These are phyloP conservation scores for Clitoria ternatea DNA, from an alignment of 306 rosid genomes.

Conservation along the genomic window DNA sequence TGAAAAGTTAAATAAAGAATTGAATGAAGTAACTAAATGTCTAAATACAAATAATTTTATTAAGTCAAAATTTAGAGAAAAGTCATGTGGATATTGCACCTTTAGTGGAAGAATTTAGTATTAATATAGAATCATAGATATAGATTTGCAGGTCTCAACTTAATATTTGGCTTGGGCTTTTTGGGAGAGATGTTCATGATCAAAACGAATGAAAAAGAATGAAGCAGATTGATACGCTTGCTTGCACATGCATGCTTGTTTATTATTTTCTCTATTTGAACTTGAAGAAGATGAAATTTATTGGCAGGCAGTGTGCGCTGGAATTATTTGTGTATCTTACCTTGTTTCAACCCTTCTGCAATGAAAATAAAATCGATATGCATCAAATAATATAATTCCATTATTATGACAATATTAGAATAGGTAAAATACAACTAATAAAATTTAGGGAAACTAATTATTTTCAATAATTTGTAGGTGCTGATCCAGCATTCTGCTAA, in stretches of 20 bases:
- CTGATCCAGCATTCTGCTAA: constrained; percentile 90
- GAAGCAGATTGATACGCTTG: not conserved
- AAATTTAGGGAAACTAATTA: too few species aligned
- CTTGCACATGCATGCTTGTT: not conserved
- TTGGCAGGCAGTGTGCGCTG: not conserved
- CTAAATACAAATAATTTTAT: too few species aligned
- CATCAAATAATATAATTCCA: too few species aligned
- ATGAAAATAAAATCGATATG: too few species aligned
- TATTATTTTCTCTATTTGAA: not conserved
- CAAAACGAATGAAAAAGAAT: not conserved
- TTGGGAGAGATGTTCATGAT: not conserved
- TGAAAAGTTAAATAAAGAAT: too few species aligned
- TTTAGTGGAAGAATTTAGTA: too few species aligned
- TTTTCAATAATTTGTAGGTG: constrained; percentile 52
- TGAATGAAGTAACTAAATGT: too few species aligned
- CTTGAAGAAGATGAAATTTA: constrained; percentile 8
- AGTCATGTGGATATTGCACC: too few species aligned
- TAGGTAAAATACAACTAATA: too few species aligned
- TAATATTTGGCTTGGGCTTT: not conserved
- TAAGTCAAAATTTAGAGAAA: too few species aligned
- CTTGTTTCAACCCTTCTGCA: constrained; percentile 1
- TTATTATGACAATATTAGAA: too few species aligned
- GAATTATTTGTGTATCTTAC: constrained; percentile 4
- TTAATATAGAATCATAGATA: too few species aligned
- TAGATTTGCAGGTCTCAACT: not conserved